These are phyloP conservation scores for Neonectria magnoliae DNA, from an alignment of 2,329 filamentous ascomycete genomes.

Conservation along the genomic window DNA sequence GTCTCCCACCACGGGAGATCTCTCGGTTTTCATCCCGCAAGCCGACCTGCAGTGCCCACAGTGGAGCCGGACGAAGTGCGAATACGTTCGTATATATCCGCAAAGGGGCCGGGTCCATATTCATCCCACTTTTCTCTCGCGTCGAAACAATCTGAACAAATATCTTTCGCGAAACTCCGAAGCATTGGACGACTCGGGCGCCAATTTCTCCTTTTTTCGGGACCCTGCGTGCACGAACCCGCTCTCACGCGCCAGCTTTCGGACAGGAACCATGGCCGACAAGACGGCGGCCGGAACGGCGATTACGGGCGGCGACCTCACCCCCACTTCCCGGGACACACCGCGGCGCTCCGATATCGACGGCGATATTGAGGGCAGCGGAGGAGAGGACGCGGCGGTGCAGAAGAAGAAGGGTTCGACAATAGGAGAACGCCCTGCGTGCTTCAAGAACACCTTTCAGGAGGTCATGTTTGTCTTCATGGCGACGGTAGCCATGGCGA, in stretches of 20 bases:
- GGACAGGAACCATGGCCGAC: constrained; percentile 17
- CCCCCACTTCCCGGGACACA: constrained; percentile 30
- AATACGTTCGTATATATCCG: constrained; percentile 13
- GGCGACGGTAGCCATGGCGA: constrained; percentile 73
- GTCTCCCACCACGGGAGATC: constrained; percentile 5
- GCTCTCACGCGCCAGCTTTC: not conserved
- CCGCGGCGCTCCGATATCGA: not conserved
- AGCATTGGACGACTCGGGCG: constrained; percentile 3
- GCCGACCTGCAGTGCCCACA: constrained; percentile 7
- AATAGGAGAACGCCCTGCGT: constrained; percentile 59
- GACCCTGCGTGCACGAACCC: not conserved
- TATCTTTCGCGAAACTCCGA: not conserved
- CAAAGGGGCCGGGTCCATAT: not conserved
- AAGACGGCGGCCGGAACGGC: constrained; percentile 19
- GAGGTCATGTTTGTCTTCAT: constrained; percentile 73
- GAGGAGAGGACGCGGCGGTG: constrained; percentile 17
- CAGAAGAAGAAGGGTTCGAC: constrained; percentile 24
- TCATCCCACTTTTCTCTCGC: constrained; percentile 19
- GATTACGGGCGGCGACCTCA: constrained; percentile 4
- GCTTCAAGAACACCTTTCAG: constrained; percentile 70
- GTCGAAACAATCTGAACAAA: constrained; percentile 7
- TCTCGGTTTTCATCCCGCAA: constrained; percentile 21
- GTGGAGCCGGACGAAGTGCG: constrained; percentile 5
- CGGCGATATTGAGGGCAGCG: constrained; percentile 19
- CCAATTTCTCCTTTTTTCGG: not conserved